Percentiles rank a stretch among this genome's conserved stretches.
These are phyloP conservation scores for Podospora pseudoanserina DNA, from an alignment of 495 filamentous ascomycete genomes.

Conservation along the genomic window DNA sequence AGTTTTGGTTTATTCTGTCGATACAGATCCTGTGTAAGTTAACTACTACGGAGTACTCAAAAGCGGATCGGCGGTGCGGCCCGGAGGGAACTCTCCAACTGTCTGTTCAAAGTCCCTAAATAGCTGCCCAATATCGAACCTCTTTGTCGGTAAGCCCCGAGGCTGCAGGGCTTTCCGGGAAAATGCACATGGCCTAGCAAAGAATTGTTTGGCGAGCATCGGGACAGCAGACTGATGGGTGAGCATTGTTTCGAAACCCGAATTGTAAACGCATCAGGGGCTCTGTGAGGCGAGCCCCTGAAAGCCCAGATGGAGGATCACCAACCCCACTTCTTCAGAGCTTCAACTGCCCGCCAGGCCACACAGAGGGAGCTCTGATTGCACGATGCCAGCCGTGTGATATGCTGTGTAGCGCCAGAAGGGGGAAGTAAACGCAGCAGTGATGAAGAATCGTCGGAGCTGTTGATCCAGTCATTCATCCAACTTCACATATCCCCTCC, in stretches of 20 bases:
- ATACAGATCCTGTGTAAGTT: too few species aligned
- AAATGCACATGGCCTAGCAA: neutral
- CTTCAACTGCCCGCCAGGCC: neutral
- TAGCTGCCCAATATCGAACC: constrained; percentile 1
- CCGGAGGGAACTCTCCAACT: neutral
- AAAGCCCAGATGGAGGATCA: neutral
- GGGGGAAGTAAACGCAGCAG: neutral
- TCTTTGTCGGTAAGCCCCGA: neutral
- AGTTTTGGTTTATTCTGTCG: too few species aligned
- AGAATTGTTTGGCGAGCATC: neutral
- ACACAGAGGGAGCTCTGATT: neutral
- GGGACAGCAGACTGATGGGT: neutral
- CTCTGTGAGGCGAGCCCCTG: constrained; percentile 7
- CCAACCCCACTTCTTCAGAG: neutral
- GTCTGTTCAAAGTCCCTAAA: neutral
- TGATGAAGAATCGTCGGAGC: neutral
- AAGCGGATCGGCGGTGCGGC: too few species aligned
- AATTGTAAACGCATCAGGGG: constrained; percentile 10
- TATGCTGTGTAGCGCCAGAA: neutral
- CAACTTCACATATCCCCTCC: neutral
- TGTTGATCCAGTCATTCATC: neutral
- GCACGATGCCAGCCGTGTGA: neutral
- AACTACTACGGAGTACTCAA: too few species aligned
- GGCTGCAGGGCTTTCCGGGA: neutral
- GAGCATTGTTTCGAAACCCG: constrained; percentile 13